These are phyloP conservation scores for Thalassiosira mediterranea DNA, from an alignment of 352 stramenopile genomes.

Conservation along the genomic window DNA sequence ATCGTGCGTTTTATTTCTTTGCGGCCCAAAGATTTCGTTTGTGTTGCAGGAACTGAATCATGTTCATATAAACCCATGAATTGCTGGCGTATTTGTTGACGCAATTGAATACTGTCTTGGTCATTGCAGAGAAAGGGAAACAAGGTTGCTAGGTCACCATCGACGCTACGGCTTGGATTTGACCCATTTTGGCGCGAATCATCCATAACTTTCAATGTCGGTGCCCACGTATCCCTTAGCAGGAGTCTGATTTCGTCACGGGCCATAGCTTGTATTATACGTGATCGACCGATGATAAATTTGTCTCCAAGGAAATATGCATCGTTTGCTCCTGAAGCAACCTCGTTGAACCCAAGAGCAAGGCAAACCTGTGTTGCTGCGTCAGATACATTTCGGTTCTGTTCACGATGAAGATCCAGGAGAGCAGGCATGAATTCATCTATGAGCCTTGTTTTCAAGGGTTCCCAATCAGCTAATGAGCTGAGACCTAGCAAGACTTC, in stretches of 20 bases:
- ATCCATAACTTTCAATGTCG: conserved; percentile 30
- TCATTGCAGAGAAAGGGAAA: conserved; percentile 16
- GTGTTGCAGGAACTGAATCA: not conserved
- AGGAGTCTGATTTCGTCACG: conserved; percentile 56
- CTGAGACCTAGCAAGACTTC: conserved; percentile 59
- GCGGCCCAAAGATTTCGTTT: conserved; percentile 1
- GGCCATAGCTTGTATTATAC: conserved; percentile 69
- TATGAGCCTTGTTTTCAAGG: conserved; percentile 66
- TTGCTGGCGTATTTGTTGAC: conserved; percentile 12
- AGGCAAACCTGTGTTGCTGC: conserved; percentile 59
- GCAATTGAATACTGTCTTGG: conserved; percentile 6
- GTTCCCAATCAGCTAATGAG: conserved; percentile 64
- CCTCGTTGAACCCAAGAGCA: conserved; percentile 65
- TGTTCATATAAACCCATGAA: conserved; percentile 13
- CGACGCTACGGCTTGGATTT: not conserved
- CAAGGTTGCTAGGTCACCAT: not conserved
- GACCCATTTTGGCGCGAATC: not conserved
- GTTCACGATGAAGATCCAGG: conserved; percentile 42
- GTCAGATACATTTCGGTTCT: conserved; percentile 47
- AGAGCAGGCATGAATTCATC: conserved; percentile 61
- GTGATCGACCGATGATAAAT: conserved; percentile 59
- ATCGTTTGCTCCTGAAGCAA: conserved; percentile 64
- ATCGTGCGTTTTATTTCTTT: conserved; percentile 13
- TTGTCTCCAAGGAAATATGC: conserved; percentile 64
- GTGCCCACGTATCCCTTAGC: conserved; percentile 47